Evolutionary conservation across 352 stramenopile genomes (phyloP).

Genomic region (Phytophthora vignae): DNA sequence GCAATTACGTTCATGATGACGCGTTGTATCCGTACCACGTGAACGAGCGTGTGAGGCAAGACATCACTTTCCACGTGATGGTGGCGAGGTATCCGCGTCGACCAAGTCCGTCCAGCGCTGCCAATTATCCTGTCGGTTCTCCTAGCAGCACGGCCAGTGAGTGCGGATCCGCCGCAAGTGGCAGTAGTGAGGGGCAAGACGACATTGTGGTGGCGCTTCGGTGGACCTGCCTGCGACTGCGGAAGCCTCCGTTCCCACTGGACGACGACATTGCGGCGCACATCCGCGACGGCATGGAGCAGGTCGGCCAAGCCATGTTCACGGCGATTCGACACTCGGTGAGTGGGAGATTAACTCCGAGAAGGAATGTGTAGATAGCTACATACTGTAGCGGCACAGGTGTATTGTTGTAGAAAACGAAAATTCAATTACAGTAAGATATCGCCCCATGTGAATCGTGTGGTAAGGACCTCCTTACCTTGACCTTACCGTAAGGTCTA

Average conservation of each 20-base stretch:
- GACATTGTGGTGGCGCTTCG: conserved; percentile 39
- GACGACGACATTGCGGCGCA: conserved; percentile 31
- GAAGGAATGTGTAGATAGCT: background rate
- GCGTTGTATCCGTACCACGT: conserved; percentile 54
- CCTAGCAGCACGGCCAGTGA: conserved; percentile 12
- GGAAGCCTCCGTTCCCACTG: conserved; percentile 34
- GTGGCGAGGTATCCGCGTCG: conserved; percentile 36
- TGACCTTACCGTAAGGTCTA: too few relatives aligned
- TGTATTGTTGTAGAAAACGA: background rate
- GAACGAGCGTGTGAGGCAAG: conserved; percentile 46
- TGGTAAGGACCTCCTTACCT: background rate
- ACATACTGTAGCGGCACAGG: too few relatives aligned
- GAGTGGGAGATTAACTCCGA: background rate
- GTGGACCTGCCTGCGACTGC: conserved; percentile 49
- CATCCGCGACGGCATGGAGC: conserved; percentile 36
- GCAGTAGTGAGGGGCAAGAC: conserved; percentile 10
- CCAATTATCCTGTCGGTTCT: background rate
- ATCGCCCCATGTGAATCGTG: background rate
- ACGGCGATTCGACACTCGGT: conserved; percentile 29
- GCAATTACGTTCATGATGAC: conserved; percentile 60
- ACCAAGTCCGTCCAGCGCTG: conserved; percentile 1
- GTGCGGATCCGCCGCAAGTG: background rate
- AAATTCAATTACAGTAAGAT: background rate
- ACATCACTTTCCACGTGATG: conserved; percentile 55
- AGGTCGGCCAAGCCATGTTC: conserved; percentile 35